These are phyloP conservation scores for Malassezia japonica DNA, from an alignment of 1,284 basidiomycete species.

Conservation along the genomic window DNA sequence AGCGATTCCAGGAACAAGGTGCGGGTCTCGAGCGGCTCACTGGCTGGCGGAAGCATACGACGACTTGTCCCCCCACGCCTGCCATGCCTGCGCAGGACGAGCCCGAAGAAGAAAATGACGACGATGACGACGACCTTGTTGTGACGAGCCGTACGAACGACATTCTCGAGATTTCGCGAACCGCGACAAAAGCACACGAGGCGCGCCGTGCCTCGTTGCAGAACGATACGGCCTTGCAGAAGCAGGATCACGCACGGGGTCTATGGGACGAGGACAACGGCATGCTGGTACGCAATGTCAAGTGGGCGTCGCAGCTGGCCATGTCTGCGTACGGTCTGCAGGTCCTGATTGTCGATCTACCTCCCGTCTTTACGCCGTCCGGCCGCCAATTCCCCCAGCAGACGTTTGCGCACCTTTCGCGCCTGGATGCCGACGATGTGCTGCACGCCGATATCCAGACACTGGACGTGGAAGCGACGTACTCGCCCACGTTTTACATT, in stretches of 20 bases:
- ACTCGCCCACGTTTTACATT: slow-evolving; percentile 45
- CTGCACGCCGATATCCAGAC: slow-evolving; percentile 47
- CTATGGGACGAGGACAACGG: slow-evolving; percentile 20
- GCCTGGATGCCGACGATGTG: slow-evolving; percentile 41
- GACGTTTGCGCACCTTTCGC: slow-evolving; percentile 42
- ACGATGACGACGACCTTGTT: slow-evolving; percentile 35
- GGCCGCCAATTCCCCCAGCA: slow-evolving; percentile 40
- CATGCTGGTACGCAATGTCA: slow-evolving; percentile 35
- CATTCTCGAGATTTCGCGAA: slow-evolving; percentile 37
- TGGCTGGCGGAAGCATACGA: slow-evolving; percentile 1
- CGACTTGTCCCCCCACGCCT: background rate
- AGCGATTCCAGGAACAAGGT: slow-evolving; percentile 32
- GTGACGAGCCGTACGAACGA: slow-evolving; percentile 39
- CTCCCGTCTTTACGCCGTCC: slow-evolving; percentile 43
- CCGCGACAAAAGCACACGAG: background rate
- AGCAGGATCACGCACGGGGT: background rate
- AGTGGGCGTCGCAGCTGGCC: slow-evolving; percentile 44
- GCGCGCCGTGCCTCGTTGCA: background rate
- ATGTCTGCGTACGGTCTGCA: slow-evolving; percentile 36
- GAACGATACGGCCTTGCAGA: background rate
- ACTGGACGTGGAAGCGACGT: slow-evolving; percentile 35
- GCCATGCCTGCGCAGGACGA: slow-evolving; percentile 5
- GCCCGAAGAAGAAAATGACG: slow-evolving; percentile 17
- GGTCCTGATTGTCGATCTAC: slow-evolving; percentile 31
- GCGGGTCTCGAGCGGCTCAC: slow-evolving; percentile 30